These are phyloP conservation scores for Vaccinium macrocarpon DNA, from an alignment of 148 eudicot genomes.

Conservation along the genomic window DNA sequence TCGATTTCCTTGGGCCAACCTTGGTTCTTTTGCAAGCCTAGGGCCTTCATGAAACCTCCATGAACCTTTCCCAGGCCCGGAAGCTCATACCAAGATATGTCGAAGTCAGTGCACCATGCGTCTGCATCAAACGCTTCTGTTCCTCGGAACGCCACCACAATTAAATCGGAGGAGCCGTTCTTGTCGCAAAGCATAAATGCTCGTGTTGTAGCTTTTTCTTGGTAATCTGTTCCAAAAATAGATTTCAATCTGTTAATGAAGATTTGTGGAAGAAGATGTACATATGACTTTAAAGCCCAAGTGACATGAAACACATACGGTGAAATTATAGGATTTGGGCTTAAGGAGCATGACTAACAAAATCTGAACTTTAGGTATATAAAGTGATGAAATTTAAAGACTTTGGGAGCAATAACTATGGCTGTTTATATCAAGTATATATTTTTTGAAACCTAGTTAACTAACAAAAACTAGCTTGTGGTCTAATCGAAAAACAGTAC, in stretches of 20 bases:
- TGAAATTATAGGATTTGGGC: too few species aligned
- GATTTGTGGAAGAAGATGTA: too few species aligned
- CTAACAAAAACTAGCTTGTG: not conserved
- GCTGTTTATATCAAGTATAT: too few species aligned
- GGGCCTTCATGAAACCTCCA: constrained; percentile 65
- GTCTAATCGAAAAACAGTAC: too few species aligned
- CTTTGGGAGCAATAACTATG: too few species aligned
- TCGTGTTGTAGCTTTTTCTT: constrained; percentile 43
- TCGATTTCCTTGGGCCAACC: constrained; percentile 39
- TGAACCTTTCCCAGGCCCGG: constrained; percentile 56
- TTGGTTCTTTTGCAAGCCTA: constrained; percentile 43
- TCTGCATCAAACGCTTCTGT: constrained; percentile 57
- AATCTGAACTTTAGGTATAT: too few species aligned
- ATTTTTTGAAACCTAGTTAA: not conserved
- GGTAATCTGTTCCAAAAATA: constrained; percentile 38
- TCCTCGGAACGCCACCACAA: constrained; percentile 64
- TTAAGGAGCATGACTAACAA: too few species aligned
- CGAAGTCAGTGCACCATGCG: constrained; percentile 68
- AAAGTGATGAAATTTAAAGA: too few species aligned
- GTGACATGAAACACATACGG: too few species aligned
- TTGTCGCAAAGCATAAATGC: constrained; percentile 47
- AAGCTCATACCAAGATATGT: constrained; percentile 58
- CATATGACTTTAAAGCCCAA: not conserved
- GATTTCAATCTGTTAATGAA: not conserved
- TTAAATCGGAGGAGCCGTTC: constrained; percentile 26